phyloP scores from a whole-genome alignment of 768 basidiomycete genomes.

The Russula earlei region DNA sequence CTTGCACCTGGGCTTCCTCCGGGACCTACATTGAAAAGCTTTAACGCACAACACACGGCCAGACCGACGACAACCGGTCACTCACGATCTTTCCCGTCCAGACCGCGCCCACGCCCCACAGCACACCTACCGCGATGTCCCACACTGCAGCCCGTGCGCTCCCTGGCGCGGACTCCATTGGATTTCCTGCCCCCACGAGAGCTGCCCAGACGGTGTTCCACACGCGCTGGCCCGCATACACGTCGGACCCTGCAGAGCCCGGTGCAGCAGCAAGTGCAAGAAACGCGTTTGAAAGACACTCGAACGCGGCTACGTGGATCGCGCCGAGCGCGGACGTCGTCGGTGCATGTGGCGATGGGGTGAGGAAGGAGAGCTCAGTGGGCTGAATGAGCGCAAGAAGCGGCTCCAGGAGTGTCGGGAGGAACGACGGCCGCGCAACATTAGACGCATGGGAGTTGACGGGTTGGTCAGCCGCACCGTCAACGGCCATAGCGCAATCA shows the following conservation, averaged over 20 bases:
- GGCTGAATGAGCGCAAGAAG: conserved; percentile 63
- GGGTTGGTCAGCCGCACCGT: conserved; percentile 9
- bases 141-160: conserved; percentile 58
- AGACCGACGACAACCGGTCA: not conserved
- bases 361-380: conserved; percentile 71
- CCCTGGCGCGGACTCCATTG: conserved; percentile 54
- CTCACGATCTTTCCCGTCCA: conserved; percentile 60
- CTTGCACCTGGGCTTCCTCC: conserved; percentile 47
- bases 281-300: conserved; percentile 87
- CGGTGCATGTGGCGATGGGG: conserved; percentile 73
- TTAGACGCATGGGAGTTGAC: conserved; percentile 19
- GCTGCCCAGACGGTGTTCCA: conserved; percentile 64
- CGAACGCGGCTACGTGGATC: conserved; percentile 76
- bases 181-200: conserved; percentile 48
- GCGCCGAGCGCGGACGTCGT: conserved; percentile 79
- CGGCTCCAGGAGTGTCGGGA: conserved; percentile 58
- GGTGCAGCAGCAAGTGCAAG: conserved; percentile 54
- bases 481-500: conserved; percentile 23
- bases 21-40: conserved; percentile 35
- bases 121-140: conserved; percentile 68
- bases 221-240: conserved; percentile 40
- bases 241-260: conserved; percentile 35
- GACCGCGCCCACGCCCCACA: conserved; percentile 80
- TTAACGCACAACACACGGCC: not conserved
- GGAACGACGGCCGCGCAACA: conserved; percentile 35